These are phyloP conservation scores for Trichoderma simmonsii DNA, from an alignment of 2,329 filamentous ascomycete species.

Conservation along the genomic window DNA sequence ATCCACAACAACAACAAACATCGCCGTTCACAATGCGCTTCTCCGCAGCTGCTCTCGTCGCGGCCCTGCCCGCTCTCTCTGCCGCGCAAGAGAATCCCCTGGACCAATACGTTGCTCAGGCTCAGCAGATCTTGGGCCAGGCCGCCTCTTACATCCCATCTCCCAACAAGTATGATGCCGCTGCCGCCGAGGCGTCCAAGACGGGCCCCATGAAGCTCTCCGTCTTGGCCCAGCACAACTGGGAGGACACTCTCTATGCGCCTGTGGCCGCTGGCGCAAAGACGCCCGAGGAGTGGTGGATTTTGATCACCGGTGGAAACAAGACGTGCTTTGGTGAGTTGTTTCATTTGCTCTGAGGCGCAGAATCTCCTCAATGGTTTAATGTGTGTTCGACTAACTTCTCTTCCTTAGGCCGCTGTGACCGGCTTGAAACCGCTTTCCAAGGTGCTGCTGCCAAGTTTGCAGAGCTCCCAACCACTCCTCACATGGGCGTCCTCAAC, in stretches of 20 bases:
- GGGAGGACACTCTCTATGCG: slow-evolving; percentile 64
- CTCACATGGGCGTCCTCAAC: slow-evolving; percentile 67
- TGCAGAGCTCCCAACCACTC: slow-evolving; percentile 57
- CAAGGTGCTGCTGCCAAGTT: slow-evolving; percentile 65
- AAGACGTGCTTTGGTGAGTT: slow-evolving; percentile 69
- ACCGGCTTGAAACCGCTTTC: slow-evolving; percentile 60
- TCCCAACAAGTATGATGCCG: slow-evolving; percentile 41
- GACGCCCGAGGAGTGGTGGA: slow-evolving; percentile 71
- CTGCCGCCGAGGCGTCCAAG: slow-evolving; percentile 43
- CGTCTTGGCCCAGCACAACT: slow-evolving; percentile 63
- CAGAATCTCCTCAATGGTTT: neutral
- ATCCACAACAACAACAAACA: slow-evolving; percentile 19
- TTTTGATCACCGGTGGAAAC: slow-evolving; percentile 72
- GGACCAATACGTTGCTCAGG: slow-evolving; percentile 59
- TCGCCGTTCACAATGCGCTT: slow-evolving; percentile 52
- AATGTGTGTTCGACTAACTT: slow-evolving; percentile 20
- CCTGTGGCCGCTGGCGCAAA: slow-evolving; percentile 58
- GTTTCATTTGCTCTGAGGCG: neutral
- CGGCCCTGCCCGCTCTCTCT: slow-evolving; percentile 55
- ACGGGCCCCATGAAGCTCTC: slow-evolving; percentile 43
- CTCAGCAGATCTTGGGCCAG: slow-evolving; percentile 62
- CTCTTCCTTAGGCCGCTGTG: slow-evolving; percentile 58
- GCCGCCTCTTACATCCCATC: slow-evolving; percentile 51
- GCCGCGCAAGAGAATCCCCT: slow-evolving; percentile 51
- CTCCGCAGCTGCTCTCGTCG: slow-evolving; percentile 45